These are phyloP conservation scores for Neocatenulostroma microsporum DNA, from an alignment of 2,329 filamentous ascomycete species.

Conservation along the genomic window DNA sequence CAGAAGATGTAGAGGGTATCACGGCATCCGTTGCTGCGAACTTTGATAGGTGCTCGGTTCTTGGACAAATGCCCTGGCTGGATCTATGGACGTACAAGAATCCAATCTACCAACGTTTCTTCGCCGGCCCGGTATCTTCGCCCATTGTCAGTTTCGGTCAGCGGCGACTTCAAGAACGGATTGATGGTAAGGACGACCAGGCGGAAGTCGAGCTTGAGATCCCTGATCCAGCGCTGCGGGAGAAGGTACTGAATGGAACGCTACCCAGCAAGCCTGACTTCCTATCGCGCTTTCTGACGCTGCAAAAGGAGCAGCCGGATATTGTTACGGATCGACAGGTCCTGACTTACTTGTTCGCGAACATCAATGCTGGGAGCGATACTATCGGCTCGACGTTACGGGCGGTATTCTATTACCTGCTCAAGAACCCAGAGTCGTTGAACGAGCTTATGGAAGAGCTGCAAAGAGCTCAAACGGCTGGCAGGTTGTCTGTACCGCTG, in stretches of 20 bases:
- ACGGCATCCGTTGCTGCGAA: conserved; percentile 17
- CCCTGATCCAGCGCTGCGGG: conserved; percentile 12
- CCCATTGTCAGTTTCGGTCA: conserved; percentile 22
- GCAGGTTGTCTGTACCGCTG: conserved; percentile 8
- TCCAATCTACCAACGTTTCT: conserved; percentile 15
- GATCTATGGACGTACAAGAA: conserved; percentile 22
- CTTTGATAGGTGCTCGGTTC: conserved; percentile 20
- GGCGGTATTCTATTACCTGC: conserved; percentile 35
- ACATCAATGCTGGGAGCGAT: conserved; percentile 28
- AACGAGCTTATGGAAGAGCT: conserved; percentile 13
- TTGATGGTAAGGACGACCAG: conserved; percentile 9
- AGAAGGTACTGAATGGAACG: conserved; percentile 18
- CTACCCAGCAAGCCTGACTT: conserved; percentile 23
- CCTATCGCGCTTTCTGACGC: conserved; percentile 20
- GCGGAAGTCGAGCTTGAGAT: conserved; percentile 3
- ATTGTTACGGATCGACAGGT: conserved; percentile 18
- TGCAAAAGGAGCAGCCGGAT: conserved; percentile 20
- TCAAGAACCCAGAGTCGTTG: conserved; percentile 9
- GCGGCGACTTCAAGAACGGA: conserved; percentile 16
- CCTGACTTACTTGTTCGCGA: conserved; percentile 19
- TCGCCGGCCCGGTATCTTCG: conserved; percentile 15
- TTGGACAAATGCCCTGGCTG: conserved; percentile 26
- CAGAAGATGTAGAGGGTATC: conserved; percentile 17
- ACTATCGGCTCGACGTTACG: conserved; percentile 37
- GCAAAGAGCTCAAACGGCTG: conserved; percentile 7